Evolutionary conservation across 2,329 filamentous ascomycete species (phyloP).

Genomic region (Cyphellophora attinorum): DNA sequence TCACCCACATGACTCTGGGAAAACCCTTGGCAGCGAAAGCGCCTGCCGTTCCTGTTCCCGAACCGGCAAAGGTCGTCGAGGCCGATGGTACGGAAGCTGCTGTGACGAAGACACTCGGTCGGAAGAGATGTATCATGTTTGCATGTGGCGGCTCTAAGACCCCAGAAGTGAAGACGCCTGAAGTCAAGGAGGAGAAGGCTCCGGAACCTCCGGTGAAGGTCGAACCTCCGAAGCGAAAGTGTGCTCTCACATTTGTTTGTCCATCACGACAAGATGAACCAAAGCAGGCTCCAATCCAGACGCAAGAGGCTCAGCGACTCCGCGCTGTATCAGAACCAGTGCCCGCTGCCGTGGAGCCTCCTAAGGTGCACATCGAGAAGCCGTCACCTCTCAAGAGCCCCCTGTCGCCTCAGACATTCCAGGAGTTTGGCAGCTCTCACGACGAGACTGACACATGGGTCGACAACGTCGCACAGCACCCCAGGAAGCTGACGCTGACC

Average conservation of each 20-base stretch:
- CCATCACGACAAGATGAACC: constrained; percentile 26
- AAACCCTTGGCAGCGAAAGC: constrained; percentile 18
- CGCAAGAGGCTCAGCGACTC: constrained; percentile 12
- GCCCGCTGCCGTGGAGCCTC: constrained; percentile 26
- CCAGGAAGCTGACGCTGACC: constrained; percentile 69
- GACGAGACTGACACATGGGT: constrained; percentile 89
- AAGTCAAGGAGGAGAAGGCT: constrained; percentile 24
- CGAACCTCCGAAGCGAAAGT: constrained; percentile 31
- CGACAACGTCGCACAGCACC: constrained; percentile 54
- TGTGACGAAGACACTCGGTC: constrained; percentile 55
- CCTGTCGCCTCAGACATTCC: constrained; percentile 44
- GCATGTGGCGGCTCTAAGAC: constrained; percentile 59
- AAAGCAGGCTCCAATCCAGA: constrained; percentile 8
- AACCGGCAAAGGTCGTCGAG: constrained; percentile 19
- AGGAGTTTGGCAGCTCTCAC: constrained; percentile 82
- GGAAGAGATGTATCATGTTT: constrained; percentile 87
- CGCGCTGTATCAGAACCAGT: constrained; percentile 22
- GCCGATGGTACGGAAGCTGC: constrained; percentile 41
- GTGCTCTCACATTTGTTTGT: constrained; percentile 38
- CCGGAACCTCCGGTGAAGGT: constrained; percentile 23
- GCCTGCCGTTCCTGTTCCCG: constrained; percentile 16
- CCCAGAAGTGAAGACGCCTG: constrained; percentile 37
- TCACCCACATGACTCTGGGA: constrained; percentile 18
- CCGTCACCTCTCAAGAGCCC: constrained; percentile 6
- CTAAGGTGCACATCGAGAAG: constrained; percentile 10